A percentile compares a stretch with the other conserved stretches of the same genome.
These are phyloP conservation scores for Asterionellopsis glacialis DNA, from an alignment of 108 stramenopile species.

Conservation along the genomic window DNA sequence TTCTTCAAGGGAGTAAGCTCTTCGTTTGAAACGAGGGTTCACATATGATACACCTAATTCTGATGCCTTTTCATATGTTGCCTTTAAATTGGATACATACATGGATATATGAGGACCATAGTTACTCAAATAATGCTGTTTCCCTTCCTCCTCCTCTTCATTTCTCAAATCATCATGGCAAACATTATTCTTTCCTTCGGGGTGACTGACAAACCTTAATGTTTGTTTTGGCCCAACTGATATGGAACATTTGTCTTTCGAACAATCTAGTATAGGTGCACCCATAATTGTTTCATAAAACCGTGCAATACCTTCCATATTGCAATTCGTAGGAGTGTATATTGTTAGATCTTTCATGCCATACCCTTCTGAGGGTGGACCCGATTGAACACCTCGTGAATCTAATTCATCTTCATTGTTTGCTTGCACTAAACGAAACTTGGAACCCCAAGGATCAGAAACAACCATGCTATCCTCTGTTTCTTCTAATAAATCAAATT, in stretches of 20 bases:
- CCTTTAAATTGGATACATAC: constrained; percentile 35
- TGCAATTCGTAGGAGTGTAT: constrained; percentile 29
- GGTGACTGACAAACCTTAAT: constrained; percentile 43
- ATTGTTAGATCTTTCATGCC: constrained; percentile 49
- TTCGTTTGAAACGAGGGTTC: constrained; percentile 53
- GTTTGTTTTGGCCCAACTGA: constrained; percentile 61
- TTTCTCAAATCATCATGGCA: constrained; percentile 53
- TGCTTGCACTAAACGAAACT: constrained; percentile 38
- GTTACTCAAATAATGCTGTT: constrained; percentile 31
- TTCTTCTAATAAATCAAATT: constrained; percentile 27
- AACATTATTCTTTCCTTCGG: constrained; percentile 25
- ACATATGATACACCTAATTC: constrained; percentile 41
- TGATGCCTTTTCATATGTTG: constrained; percentile 25
- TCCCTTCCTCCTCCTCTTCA: constrained; percentile 19
- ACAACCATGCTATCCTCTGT: constrained; percentile 31
- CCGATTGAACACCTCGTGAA: constrained; percentile 28
- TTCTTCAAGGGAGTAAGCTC: constrained; percentile 42
- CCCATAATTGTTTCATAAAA: constrained; percentile 54
- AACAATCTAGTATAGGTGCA: constrained; percentile 24
- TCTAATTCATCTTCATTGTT: constrained; percentile 32
- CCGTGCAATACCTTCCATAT: constrained; percentile 52
- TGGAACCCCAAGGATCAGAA: constrained; percentile 58
- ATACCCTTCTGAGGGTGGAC: constrained; percentile 28
- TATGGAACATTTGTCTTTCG: constrained; percentile 11
- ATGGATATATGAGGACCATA: constrained; percentile 62